Conservation (phyloP, 2,329 filamentous ascomycete genomes). For the Camptophora hylomeconis region DNA sequence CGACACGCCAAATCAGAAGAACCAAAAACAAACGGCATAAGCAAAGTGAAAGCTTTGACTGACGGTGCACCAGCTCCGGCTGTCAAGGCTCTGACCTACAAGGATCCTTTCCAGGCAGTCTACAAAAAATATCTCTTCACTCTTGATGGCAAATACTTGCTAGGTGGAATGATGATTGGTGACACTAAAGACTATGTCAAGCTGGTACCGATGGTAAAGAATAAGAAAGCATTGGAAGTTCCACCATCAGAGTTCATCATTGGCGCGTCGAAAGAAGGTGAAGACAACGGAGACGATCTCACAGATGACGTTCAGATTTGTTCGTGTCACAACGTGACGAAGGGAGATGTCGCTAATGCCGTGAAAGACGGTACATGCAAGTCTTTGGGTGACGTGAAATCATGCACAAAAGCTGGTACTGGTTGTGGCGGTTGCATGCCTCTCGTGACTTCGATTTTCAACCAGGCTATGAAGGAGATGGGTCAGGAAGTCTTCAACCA, state of each 20-base stretch:
- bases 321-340: conserved; percentile 85
- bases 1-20: conserved; percentile 32
- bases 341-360: conserved; percentile 59
- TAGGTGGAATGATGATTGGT: conserved; percentile 97
- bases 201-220: conserved; percentile 74
- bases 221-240: conserved; percentile 63
- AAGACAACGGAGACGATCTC: conserved; percentile 63
- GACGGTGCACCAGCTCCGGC: conserved; percentile 43
- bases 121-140: conserved; percentile 95
- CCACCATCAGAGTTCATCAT: conserved; percentile 74
- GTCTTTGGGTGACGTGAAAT: conserved; percentile 68
- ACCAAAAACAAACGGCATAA: conserved; percentile 19
- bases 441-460: conserved; percentile 79
- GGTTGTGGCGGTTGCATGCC: conserved; percentile 87
- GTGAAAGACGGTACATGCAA: conserved; percentile 72
- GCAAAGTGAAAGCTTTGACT: conserved; percentile 39
- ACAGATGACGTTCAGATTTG: conserved; percentile 80
- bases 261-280: conserved; percentile 59
- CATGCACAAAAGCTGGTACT: conserved; percentile 82
- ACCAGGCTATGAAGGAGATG: conserved; percentile 72
- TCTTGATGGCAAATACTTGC: conserved; percentile 72
- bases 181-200: conserved; percentile 86
- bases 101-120: conserved; percentile 73
- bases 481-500: conserved; percentile 80
- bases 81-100: conserved; percentile 78